phyloP scores from a whole-genome alignment of 345 rosid genomes.

The Rhizophora mangle region DNA sequence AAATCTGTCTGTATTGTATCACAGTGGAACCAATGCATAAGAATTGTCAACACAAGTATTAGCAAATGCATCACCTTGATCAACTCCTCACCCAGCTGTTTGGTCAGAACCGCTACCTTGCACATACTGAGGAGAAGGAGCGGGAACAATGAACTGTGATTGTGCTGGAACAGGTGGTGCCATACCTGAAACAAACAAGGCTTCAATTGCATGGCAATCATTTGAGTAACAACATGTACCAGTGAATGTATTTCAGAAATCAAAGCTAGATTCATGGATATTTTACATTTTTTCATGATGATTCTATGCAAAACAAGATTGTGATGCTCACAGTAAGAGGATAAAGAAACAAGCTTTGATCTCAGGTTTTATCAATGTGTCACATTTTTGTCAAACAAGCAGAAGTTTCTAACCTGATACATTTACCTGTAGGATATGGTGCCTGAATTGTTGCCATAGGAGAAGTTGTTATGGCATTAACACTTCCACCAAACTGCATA shows the following conservation, averaged over 20 bases:
- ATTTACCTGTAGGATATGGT: slow-evolving; percentile 61
- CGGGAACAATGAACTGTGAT: slow-evolving; percentile 63
- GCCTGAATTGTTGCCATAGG: slow-evolving; percentile 61
- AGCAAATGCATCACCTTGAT: slow-evolving; percentile 29
- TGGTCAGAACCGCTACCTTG: slow-evolving; percentile 87
- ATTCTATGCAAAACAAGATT: background rate
- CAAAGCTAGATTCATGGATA: background rate
- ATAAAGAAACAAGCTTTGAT: no score
- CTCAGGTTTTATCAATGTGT: no score
- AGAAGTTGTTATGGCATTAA: slow-evolving; percentile 57
- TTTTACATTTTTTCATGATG: background rate
- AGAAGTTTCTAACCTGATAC: background rate
- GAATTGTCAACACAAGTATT: no score
- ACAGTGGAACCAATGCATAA: background rate
- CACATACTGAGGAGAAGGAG: slow-evolving; percentile 65
- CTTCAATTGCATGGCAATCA: background rate
- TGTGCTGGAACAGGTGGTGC: slow-evolving; percentile 55
- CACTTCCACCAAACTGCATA: slow-evolving; percentile 58
- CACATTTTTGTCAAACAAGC: background rate
- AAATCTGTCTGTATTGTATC: slow-evolving; percentile 3
- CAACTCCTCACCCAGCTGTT: slow-evolving; percentile 69
- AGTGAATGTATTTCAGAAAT: background rate
- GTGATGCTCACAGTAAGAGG: background rate
- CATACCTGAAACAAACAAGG: slow-evolving; percentile 36
- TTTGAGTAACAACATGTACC: background rate